phyloP scores from a whole-genome alignment of 345 rosid genomes.

The Diplotaxis tenuifolia region DNA sequence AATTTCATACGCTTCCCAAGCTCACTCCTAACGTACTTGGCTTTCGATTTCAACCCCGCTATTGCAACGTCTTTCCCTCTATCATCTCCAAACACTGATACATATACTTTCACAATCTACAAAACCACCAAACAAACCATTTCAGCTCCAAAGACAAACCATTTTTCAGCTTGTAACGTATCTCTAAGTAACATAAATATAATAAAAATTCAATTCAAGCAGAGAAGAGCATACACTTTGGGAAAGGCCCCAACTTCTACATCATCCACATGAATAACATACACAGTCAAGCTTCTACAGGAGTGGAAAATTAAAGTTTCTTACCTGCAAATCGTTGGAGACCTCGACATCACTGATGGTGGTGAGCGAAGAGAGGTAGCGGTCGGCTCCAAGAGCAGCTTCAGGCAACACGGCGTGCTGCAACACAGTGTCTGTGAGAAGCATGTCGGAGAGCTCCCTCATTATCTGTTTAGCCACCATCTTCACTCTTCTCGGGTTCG shows the following conservation, averaged over 20 bases:
- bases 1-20: slow-evolving; percentile 89
- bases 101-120: slow-evolving; percentile 91
- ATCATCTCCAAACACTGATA: slow-evolving; percentile 94
- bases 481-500: slow-evolving; percentile 81
- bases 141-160: too few relatives aligned
- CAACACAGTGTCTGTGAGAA: slow-evolving; percentile 74
- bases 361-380: slow-evolving; percentile 79
- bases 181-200: too few relatives aligned
- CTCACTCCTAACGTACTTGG: slow-evolving; percentile 71
- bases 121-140: background rate
- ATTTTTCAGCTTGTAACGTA: background rate
- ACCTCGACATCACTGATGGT: slow-evolving; percentile 85
- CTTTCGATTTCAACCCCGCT: slow-evolving; percentile 81
- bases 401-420: slow-evolving; percentile 85
- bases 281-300: too few relatives aligned
- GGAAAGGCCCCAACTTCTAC: background rate
- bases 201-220: too few relatives aligned
- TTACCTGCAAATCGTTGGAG: slow-evolving; percentile 79
- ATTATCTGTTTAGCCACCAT: slow-evolving; percentile 88
- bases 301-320: background rate
- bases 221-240: too few relatives aligned
- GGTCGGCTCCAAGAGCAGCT: slow-evolving; percentile 83
- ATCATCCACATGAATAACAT: background rate
- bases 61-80: slow-evolving; percentile 88
- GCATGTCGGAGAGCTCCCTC: slow-evolving; percentile 92